Evolutionary conservation across 2,329 filamentous ascomycete genomes (phyloP), one percentile per base, ranked within the genome.

Genomic region (Neofusicoccum laricinum): DNA sequence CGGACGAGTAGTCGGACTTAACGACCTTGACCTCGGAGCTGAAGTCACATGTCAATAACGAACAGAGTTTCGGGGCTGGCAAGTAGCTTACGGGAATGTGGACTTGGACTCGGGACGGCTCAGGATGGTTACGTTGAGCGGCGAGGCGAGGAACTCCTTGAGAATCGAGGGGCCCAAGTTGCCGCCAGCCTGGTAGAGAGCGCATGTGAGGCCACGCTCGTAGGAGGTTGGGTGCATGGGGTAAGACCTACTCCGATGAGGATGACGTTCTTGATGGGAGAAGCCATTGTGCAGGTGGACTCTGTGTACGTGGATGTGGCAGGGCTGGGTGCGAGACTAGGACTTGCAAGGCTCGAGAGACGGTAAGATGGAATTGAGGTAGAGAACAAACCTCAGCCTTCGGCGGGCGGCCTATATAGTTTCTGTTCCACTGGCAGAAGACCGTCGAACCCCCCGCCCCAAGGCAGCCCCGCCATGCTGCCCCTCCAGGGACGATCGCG

Each of bases 1-100:
- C 72, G 0, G 2, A 81, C 71, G 80, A 75, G 67, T 82, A 84
- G 69, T 86, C 80, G 32, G 81, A 79, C 7, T 76, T 76, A 67
- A 81, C 71, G 36, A 85, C 51, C 10, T 25, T 55, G 36, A 41
- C 51, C n/a, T 2, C 12, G 12, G 51, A 14, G 7, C 51, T 55
- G 6, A 2, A 4, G 2, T 8, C 15, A 21, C 3, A 19, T 46
- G 38, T 48, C 21, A 25, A 21, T 25, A 25, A 10, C 6, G 3
- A 7, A 5, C 15, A 11, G 4, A 14, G 19, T 11, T 0, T 8
- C 8, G 53, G 21, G 12, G 63, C 7, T 11, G 17, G 17, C 2
- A n/a, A 4, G 21, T 3, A 4, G 17, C 61, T 32, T 55, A 63
- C 62, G 69, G 70, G 19, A 70, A 70, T 2, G 65, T 59, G 8